phyloP scores from a whole-genome alignment of 768 basidiomycete species.

The Leccinum incarnatum region DNA sequence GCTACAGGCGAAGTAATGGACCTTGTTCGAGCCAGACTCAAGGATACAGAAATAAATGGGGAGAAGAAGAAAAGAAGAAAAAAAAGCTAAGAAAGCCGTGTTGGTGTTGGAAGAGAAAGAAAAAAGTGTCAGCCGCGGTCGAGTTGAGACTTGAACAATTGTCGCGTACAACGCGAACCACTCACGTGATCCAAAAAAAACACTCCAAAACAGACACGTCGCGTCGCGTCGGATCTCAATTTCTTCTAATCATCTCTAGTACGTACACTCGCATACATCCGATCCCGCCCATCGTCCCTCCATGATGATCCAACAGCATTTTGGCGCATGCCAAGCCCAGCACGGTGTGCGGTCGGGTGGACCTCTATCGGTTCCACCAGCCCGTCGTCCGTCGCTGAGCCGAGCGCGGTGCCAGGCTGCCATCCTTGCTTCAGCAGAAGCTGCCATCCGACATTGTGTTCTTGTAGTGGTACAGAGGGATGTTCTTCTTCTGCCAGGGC shows the following conservation, averaged over 20 bases:
- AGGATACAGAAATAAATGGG: slow-evolving; percentile 20
- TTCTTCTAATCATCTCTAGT: neutral
- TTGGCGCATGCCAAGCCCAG: slow-evolving; percentile 53
- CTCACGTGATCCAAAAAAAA: slow-evolving; percentile 38
- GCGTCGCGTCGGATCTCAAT: slow-evolving; percentile 18
- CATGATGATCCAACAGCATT: neutral
- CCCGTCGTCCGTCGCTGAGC: slow-evolving; percentile 25
- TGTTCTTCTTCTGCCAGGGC: slow-evolving; percentile 12
- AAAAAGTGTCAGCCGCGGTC: slow-evolving; percentile 36
- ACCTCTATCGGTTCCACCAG: slow-evolving; percentile 60
- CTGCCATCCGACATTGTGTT: slow-evolving; percentile 64
- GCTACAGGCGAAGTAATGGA: slow-evolving; percentile 21
- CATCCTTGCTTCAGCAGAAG: slow-evolving; percentile 75
- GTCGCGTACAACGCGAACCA: slow-evolving; percentile 39
- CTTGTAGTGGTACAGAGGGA: slow-evolving; percentile 43
- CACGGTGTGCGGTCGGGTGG: slow-evolving; percentile 40
- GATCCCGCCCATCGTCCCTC: slow-evolving; percentile 31
- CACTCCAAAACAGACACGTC: slow-evolving; percentile 36
- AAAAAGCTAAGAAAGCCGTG: neutral
- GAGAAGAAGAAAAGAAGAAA: slow-evolving; percentile 25
- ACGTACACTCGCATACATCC: slow-evolving; percentile 36
- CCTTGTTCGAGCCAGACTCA: slow-evolving; percentile 9
- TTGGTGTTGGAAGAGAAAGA: slow-evolving; percentile 24
- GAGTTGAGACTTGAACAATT: slow-evolving; percentile 24
- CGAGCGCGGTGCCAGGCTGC: slow-evolving; percentile 56